A percentile compares a stretch with the other conserved stretches of the same genome.
phyloP scores from a whole-genome alignment of 1,284 basidiomycete species.

The Amylostereum chailletii region DNA sequence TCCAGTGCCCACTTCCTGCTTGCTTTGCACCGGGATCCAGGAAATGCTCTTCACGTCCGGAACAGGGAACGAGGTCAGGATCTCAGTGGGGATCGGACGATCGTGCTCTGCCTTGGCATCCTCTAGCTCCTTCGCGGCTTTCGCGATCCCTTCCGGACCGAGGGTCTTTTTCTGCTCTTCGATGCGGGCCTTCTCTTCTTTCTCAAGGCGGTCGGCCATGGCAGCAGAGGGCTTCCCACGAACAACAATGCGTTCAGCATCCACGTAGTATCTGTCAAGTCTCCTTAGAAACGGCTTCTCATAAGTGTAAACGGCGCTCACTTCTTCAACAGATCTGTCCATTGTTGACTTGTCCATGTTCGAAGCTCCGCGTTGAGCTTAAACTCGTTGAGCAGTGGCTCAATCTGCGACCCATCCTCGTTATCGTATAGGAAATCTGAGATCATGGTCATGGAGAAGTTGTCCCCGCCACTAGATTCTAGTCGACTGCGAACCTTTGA shows the following conservation, averaged over 20 bases:
- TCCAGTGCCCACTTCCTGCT: conserved; percentile 52
- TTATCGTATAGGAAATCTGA: conserved; percentile 86
- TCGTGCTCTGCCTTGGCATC: conserved; percentile 87
- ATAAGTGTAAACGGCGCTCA: conserved; percentile 24
- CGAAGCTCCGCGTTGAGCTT: conserved; percentile 61
- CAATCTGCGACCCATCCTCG: conserved; percentile 76
- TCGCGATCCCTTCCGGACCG: conserved; percentile 76
- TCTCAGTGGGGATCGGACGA: conserved; percentile 69
- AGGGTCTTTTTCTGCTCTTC: conserved; percentile 62
- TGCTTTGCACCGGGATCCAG: conserved; percentile 90
- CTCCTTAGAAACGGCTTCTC: background rate
- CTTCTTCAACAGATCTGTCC: conserved; percentile 77
- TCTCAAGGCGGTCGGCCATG: conserved; percentile 78
- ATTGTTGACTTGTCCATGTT: conserved; percentile 70
- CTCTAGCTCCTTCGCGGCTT: conserved; percentile 64
- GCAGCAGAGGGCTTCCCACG: conserved; percentile 83
- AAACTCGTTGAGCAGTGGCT: conserved; percentile 72
- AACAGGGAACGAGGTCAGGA: conserved; percentile 80
- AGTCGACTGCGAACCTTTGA: conserved; percentile 63
- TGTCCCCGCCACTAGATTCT: conserved; percentile 71
- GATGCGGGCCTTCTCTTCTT: conserved; percentile 75
- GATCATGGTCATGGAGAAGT: conserved; percentile 68
- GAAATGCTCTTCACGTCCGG: conserved; percentile 85
- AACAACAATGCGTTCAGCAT: conserved; percentile 64
- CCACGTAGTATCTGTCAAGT: conserved; percentile 64